Base-by-base conservation (phyloP, 2,329 filamentous ascomycete species). In the Exophiala xenobiotica region DNA sequence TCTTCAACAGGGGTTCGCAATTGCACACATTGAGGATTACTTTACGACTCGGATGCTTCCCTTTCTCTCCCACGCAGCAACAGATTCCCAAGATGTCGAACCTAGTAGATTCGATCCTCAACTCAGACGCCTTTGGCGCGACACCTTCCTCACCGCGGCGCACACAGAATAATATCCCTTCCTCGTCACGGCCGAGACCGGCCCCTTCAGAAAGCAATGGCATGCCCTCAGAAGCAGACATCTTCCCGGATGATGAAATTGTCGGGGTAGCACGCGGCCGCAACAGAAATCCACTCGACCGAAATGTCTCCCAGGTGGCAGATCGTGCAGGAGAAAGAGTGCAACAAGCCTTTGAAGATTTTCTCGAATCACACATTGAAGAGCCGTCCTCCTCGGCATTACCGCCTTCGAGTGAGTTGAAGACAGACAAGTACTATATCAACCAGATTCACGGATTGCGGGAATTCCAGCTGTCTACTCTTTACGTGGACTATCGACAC, bases 401-500 rank as follows among this genome's bases (percentile, higher is more conserved):
- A 8, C 69, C 71, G 5, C 79, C 80, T 1, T 75, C 78, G 2
- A 78, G 79, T 8, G 77, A 80, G 40, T 73, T 77, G 9, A 77
- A 79, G 20, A 75, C 70, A 51, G 78, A 84, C 67, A 82, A 82
- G 64, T 86, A 85, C 70, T 86, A 86, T 65, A 75, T 86, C 58
- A 80, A 81, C 22, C 82, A 86, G 63, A 82, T 86, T 53, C 77
- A 83, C 59, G 82, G 82, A 39, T 74, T 86, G 68, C 72, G 74
- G 53, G 76, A 79, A 56, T 83, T 81, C 63, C 75, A 78, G 46
- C 74, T 85, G 9, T 85, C 82, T 2, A 86, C 82, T 2, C 76
- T 86, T 38, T 86, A 86, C 57, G 78, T 86, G 60, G 82, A 86
- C 63, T 86, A 74, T 71, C 88, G 85, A 60, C 93, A 99, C 69